phyloP scores from a whole-genome alignment of 2,329 filamentous ascomycete species.

The Huntiella bhutanensis region DNA sequence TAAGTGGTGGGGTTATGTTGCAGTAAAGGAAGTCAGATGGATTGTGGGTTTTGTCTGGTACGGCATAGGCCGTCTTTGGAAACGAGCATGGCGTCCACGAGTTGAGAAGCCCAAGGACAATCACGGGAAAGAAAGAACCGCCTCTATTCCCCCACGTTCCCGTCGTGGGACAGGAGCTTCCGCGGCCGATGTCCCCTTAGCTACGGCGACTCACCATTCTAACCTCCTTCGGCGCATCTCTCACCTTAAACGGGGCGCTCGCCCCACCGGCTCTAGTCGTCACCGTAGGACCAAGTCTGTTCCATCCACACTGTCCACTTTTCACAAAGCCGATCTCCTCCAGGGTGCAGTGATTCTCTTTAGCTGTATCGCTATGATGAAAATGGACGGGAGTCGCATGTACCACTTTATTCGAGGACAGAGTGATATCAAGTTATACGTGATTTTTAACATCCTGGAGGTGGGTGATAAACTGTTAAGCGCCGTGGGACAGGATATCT shows the following conservation, averaged over 20 bases:
- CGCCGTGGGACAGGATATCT: slow-evolving; percentile 83
- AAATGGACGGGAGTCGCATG: slow-evolving; percentile 88
- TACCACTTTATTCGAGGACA: slow-evolving; percentile 95
- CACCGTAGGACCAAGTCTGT: slow-evolving; percentile 67
- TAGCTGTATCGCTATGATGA: slow-evolving; percentile 72
- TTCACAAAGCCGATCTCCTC: slow-evolving; percentile 87
- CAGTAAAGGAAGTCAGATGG: slow-evolving; percentile 53
- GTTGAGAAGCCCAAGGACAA: neutral
- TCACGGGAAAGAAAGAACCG: neutral
- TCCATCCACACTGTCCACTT: slow-evolving; percentile 67
- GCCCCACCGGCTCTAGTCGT: slow-evolving; percentile 19
- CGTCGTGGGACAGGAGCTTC: neutral
- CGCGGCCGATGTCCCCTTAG: neutral
- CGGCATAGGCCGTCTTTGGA: slow-evolving; percentile 65
- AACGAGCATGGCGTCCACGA: slow-evolving; percentile 17
- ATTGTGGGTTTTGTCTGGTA: slow-evolving; percentile 59
- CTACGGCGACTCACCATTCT: neutral
- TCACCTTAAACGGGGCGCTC: slow-evolving; percentile 13
- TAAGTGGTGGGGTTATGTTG: slow-evolving; percentile 57
- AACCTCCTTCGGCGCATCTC: slow-evolving; percentile 9
- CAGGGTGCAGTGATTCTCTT: slow-evolving; percentile 76
- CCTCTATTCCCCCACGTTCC: neutral
- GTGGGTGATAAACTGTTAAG: slow-evolving; percentile 78
- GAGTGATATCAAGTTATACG: slow-evolving; percentile 93
- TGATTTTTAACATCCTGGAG: slow-evolving; percentile 96